A percentile compares a stretch with the other conserved stretches of the same genome.
phyloP scores from a whole-genome alignment of 2,329 filamentous ascomycete genomes.

The Paracamarosporium sp. region DNA sequence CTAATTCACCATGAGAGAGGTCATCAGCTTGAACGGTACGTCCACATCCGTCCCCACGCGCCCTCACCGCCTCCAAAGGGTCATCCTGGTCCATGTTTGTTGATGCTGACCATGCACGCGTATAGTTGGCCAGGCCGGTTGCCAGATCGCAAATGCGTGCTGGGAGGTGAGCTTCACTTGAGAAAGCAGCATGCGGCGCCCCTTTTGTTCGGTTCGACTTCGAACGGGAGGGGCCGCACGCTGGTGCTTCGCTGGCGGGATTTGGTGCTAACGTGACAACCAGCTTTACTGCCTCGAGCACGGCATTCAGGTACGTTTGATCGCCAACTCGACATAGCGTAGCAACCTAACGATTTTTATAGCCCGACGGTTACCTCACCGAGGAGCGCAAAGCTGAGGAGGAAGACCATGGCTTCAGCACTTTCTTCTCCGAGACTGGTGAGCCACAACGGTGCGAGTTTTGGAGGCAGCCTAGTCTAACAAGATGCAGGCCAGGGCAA shows the following conservation, averaged over 20 bases:
- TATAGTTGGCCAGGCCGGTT: slow-evolving; percentile 98
- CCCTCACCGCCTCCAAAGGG: slow-evolving; percentile 51
- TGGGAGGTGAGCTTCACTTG: slow-evolving; percentile 84
- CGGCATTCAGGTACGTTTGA: slow-evolving; percentile 85
- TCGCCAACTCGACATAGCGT: background rate
- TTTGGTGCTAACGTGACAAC: slow-evolving; percentile 33
- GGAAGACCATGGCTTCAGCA: slow-evolving; percentile 97
- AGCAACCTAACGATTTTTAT: slow-evolving; percentile 22
- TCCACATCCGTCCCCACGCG: slow-evolving; percentile 44
- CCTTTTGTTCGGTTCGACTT: slow-evolving; percentile 14
- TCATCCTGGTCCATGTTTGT: slow-evolving; percentile 25
- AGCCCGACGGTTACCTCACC: slow-evolving; percentile 98
- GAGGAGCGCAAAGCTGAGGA: slow-evolving; percentile 95
- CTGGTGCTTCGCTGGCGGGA: slow-evolving; percentile 42
- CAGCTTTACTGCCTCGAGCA: slow-evolving; percentile 99
- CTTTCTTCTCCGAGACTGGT: slow-evolving; percentile 99
- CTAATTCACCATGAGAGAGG: slow-evolving; percentile 87
- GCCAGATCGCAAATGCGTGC: slow-evolving; percentile 99
- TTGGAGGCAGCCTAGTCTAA: slow-evolving; percentile 20
- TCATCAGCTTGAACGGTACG: slow-evolving; percentile 98
- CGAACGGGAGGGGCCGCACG: slow-evolving; percentile 32
- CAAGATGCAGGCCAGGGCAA: slow-evolving; percentile 82
- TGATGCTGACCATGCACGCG: slow-evolving; percentile 62
- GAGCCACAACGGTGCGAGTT: slow-evolving; percentile 49
- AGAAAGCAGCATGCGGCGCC: slow-evolving; percentile 15